These are phyloP conservation scores for Auricularia sp. DNA, from an alignment of 768 basidiomycete genomes.

Conservation along the genomic window DNA sequence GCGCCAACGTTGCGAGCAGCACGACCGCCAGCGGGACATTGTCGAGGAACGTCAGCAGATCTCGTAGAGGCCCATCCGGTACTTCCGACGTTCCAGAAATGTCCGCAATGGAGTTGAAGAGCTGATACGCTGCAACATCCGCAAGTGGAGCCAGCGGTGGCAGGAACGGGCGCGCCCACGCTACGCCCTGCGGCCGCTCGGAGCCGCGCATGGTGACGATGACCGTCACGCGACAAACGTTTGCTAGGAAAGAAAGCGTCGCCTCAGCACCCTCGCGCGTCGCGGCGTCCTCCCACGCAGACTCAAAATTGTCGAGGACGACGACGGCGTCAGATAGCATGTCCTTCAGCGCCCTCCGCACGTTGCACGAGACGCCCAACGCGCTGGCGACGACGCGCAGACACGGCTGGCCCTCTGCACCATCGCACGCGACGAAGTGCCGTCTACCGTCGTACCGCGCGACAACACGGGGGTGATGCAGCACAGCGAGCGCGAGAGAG, in stretches of 20 bases:
- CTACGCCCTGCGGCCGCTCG: neutral
- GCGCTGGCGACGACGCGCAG: neutral
- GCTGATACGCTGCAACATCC: neutral
- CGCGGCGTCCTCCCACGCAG: neutral
- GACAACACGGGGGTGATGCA: slow-evolving; percentile 15
- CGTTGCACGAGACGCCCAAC: neutral
- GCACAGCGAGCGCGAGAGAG: slow-evolving; percentile 25
- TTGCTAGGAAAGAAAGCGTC: neutral
- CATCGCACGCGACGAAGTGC: slow-evolving; percentile 27
- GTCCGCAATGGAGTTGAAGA: neutral
- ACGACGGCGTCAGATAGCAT: slow-evolving; percentile 3
- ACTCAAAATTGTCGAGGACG: neutral
- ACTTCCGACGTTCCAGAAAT: neutral
- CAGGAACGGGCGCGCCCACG: neutral
- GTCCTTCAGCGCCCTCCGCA: neutral
- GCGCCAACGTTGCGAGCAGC: neutral
- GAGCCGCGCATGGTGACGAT: neutral
- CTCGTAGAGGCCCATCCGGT: neutral
- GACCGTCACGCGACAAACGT: neutral
- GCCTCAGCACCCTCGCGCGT: neutral
- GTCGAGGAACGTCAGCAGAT: neutral
- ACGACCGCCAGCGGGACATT: neutral
- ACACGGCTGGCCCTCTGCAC: neutral
- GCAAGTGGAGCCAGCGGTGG: neutral
- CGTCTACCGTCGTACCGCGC: slow-evolving; percentile 13